These are phyloP conservation scores for Candida morakotiae DNA, from an alignment of 805 yeast species.

Conservation along the genomic window DNA sequence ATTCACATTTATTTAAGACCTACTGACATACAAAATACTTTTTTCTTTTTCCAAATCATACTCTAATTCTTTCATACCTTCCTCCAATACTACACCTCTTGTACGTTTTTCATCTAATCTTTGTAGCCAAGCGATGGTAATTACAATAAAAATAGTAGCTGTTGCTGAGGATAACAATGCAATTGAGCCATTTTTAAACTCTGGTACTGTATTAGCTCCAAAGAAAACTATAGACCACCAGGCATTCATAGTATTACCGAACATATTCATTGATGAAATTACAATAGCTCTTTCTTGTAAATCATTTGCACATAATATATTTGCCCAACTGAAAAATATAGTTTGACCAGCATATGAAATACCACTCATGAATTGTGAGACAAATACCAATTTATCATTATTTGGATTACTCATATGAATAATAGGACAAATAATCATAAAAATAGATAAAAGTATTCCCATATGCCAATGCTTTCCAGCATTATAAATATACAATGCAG, in stretches of 20 bases:
- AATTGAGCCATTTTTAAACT: slow-evolving; percentile 48
- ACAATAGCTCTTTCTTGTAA: slow-evolving; percentile 62
- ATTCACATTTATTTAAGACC: too few species aligned
- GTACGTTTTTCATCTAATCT: too few species aligned
- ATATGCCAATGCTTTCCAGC: slow-evolving; percentile 46
- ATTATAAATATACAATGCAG: slow-evolving; percentile 25
- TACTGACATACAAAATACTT: too few species aligned
- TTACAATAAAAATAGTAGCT: too few species aligned
- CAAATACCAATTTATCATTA: slow-evolving; percentile 34
- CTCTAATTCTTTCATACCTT: too few species aligned
- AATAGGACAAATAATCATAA: slow-evolving; percentile 44
- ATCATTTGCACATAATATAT: slow-evolving; percentile 54
- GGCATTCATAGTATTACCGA: slow-evolving; percentile 57
- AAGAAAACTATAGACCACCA: slow-evolving; percentile 63
- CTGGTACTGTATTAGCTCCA: slow-evolving; percentile 49
- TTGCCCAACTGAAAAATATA: slow-evolving; percentile 61
- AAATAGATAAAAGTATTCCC: slow-evolving; percentile 39
- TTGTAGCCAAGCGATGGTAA: too few species aligned
- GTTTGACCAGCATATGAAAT: slow-evolving; percentile 58
- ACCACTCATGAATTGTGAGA: slow-evolving; percentile 55
- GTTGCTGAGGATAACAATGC: slow-evolving; percentile 54
- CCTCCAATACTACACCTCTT: too few species aligned
- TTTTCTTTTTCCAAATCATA: too few species aligned
- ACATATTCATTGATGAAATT: slow-evolving; percentile 64
- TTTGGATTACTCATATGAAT: slow-evolving; percentile 42